Percentiles rank a stretch among this genome's conserved stretches.
Evolutionary conservation across 2,329 filamentous ascomycete species (phyloP).

Genomic region (Exserohilum rostratum): DNA sequence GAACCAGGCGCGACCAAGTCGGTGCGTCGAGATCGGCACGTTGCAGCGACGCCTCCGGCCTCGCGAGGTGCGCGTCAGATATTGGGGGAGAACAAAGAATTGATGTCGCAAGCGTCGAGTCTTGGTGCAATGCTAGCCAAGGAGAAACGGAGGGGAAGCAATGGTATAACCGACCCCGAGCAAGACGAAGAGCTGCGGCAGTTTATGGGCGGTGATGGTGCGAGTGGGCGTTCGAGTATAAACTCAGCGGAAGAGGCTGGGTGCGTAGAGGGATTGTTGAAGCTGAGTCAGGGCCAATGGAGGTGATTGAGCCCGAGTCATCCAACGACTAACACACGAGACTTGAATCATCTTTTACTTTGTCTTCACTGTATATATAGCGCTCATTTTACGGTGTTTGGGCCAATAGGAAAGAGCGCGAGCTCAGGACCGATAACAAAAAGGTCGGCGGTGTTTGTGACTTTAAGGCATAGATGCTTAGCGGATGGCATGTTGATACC

Average conservation of each 20-base stretch:
- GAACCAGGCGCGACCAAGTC: constrained; percentile 51
- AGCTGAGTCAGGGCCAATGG: constrained; percentile 93
- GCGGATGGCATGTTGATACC: constrained; percentile 14
- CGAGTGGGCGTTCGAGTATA: constrained; percentile 60
- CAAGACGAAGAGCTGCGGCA: constrained; percentile 70
- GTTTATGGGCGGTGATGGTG: constrained; percentile 72
- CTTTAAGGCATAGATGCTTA: neutral
- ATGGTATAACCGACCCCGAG: constrained; percentile 50
- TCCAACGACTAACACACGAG: neutral
- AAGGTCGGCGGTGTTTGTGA: neutral
- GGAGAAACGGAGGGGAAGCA: constrained; percentile 36
- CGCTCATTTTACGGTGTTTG: constrained; percentile 3
- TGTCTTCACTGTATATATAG: neutral
- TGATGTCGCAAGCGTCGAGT: constrained; percentile 48
- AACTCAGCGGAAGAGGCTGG: constrained; percentile 71
- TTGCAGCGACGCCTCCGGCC: constrained; percentile 38
- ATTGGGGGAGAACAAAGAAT: constrained; percentile 55
- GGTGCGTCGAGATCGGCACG: constrained; percentile 36
- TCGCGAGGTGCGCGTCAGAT: constrained; percentile 47
- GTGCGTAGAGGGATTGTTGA: constrained; percentile 86
- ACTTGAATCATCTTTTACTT: neutral
- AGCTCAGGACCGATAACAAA: neutral
- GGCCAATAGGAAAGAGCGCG: neutral
- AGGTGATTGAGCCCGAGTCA: constrained; percentile 39
- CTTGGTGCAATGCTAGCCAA: constrained; percentile 46